Base-by-base conservation (phyloP, 2,329 filamentous ascomycete species). In the Cytospora chrysosperma region DNA sequence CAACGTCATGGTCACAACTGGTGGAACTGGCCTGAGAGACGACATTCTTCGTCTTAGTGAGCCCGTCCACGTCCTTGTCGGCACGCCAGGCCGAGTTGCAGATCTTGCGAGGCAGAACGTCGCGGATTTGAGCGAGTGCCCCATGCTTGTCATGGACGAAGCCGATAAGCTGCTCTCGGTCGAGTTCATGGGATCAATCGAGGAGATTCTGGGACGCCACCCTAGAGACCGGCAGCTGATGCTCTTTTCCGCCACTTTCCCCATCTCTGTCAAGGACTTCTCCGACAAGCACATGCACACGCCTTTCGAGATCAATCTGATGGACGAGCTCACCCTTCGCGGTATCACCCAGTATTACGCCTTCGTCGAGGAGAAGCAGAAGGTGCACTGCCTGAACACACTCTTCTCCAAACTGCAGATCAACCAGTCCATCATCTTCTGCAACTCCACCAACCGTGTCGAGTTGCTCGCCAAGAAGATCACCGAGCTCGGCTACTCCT, bases 341-440 rank as follows among this genome's bases (percentile, higher is more conserved):
- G 95, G 95, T 82, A 98, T 99, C 73, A 99, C 95, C 0, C 95
- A 99, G 75, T 99, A 98, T 81, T 99, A 99, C 74, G 95, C 95
- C 50, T 99, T 98, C 70, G 96, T 99, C 59, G 95, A 99, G 78
- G 95, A 99, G 80, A 97, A 97, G 81, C 92, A 97, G 75, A 99
- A 99, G 80, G 95, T 99, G 24, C 96, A 99, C 80, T 99, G 95
- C 76, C 81, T 99, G 69, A 99, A 99, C 81, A 99, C 95, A 0
- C 88, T 99, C 68, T 99, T 99, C 82, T 97, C 93, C 70, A 97
- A 97, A 79, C 87, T 99, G 19, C 94, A 99, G 78, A 99, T 99
- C 81, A 99, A 99, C 80, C 95, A 99, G 81, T 99, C 96, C 67
- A 99, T 99, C 81, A 99, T 99, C 75, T 99, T 99, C 82, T 99